These are phyloP conservation scores for Eutrema salsugineum DNA, from an alignment of 441 rosid genomes.

Conservation along the genomic window DNA sequence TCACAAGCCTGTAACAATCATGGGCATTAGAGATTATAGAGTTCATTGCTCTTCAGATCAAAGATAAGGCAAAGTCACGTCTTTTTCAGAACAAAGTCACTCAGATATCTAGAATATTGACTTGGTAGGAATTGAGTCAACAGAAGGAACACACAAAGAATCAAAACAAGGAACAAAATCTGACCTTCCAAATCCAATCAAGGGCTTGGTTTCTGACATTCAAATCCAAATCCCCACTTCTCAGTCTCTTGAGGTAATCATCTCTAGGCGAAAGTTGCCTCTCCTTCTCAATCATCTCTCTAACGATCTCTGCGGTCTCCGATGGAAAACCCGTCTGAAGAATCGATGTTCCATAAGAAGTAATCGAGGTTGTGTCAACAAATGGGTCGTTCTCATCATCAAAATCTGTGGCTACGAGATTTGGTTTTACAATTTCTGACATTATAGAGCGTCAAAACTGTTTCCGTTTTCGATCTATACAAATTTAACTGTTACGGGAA, in stretches of 20 bases:
- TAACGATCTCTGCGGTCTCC: slow-evolving; percentile 36
- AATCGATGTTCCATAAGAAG: slow-evolving; percentile 21
- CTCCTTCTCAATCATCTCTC: slow-evolving; percentile 43
- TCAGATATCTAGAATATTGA: slow-evolving; percentile 10
- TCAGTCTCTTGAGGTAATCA: slow-evolving; percentile 45
- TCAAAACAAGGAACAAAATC: neutral
- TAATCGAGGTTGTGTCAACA: slow-evolving; percentile 23
- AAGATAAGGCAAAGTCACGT: slow-evolving; percentile 12
- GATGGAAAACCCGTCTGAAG: slow-evolving; percentile 36
- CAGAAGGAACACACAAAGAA: neutral
- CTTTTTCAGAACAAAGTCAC: slow-evolving; percentile 18
- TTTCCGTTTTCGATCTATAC: slow-evolving; percentile 13
- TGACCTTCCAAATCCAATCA: slow-evolving; percentile 54
- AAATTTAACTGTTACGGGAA: slow-evolving; percentile 31
- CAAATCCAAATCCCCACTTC: slow-evolving; percentile 46
- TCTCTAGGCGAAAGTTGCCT: slow-evolving; percentile 37
- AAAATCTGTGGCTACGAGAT: slow-evolving; percentile 36
- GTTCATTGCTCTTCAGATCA: neutral
- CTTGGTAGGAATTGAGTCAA: slow-evolving; percentile 24
- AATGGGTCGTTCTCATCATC: slow-evolving; percentile 2
- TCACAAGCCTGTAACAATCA: slow-evolving; percentile 52
- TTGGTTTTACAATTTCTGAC: slow-evolving; percentile 38
- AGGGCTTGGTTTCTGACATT: slow-evolving; percentile 44
- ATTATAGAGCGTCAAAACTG: slow-evolving; percentile 21
- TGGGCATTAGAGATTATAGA: neutral